These are phyloP conservation scores for Trypanosoma avium DNA, from an alignment of 208 protist species.

Conservation along the genomic window DNA sequence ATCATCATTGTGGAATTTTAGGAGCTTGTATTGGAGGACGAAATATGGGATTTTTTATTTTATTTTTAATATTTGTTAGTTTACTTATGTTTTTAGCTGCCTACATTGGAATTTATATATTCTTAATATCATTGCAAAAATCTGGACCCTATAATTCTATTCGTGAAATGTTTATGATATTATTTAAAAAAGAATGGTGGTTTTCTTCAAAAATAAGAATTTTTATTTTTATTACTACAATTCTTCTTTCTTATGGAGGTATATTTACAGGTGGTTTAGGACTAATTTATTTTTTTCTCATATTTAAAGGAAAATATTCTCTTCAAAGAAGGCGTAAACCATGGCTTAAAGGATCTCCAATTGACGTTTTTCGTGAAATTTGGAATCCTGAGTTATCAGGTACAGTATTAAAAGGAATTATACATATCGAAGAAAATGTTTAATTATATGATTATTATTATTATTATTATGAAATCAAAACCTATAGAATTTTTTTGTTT, in stretches of 20 bases:
- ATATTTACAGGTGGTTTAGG: neutral
- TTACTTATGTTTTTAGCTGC: neutral
- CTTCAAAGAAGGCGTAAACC: slow-evolving; percentile 30
- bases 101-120: neutral
- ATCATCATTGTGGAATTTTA: slow-evolving; percentile 81
- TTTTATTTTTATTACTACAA: neutral
- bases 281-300: slow-evolving; percentile 5
- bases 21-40: slow-evolving; percentile 71
- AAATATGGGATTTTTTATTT: slow-evolving; percentile 76
- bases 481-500: too few relatives aligned
- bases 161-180: neutral
- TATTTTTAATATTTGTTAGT: slow-evolving; percentile 33
- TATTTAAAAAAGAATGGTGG: slow-evolving; percentile 14
- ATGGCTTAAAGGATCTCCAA: slow-evolving; percentile 5
- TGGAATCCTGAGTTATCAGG: neutral
- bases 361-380: slow-evolving; percentile 19
- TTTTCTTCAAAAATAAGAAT: neutral
- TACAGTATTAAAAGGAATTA: neutral
- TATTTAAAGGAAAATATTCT: slow-evolving; percentile 25
- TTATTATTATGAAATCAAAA: too few relatives aligned
- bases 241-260: slow-evolving; percentile 1
- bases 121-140: neutral
- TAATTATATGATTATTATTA: too few relatives aligned
- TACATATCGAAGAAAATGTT: neutral
- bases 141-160: neutral